Base-by-base conservation (phyloP, 2,329 filamentous ascomycete species). In the Claviceps sp. region DNA sequence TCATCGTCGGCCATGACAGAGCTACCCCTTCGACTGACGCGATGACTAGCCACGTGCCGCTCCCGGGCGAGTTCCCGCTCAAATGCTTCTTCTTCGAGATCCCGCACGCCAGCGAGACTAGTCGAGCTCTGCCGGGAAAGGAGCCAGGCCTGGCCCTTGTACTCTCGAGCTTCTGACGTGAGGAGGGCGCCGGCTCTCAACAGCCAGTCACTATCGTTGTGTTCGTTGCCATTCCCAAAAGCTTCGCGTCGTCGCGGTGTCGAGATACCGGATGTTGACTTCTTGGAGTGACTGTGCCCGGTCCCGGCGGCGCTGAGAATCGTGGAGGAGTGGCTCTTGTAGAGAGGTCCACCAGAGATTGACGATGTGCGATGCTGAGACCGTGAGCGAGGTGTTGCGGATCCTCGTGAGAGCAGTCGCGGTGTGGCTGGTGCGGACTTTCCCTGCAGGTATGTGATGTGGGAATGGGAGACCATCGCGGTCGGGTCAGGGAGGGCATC, bases 91-190 rank as follows among this genome's bases (percentile, higher is more conserved):
- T 80, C 76, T 4, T 78, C 77, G 3, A 70, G 69, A 38, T 78
- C 73, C 7, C 67, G 69, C 61, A 74, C 65, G 24, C 72, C 77
- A 0, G 73, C 68, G 17, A 85, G 70, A 60, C 76, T 82, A 8
- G 80, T 85, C 1, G 81, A 83, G 62, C 80, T 83, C 51, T 77
- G 78, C 47, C 80, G 73, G 24, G 80, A 79, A n/a, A 78, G 70
- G 19, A 87, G 74, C 83, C 83, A 87, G 14, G 76, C 69, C 64
- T 86, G 82, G 14, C 83, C 83, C 65, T 85, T 85, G 60, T 72
- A 81, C 61, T 86, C 82, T 52, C 82, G 72, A 17, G 81, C 72
- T 61, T 82, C 79, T 50, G 74, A 75, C 52, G 77, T 77, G 58
- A 86, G 76, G 47, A 82, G 62, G 6, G 80, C 80, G 47, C 81